A percentile compares a stretch with the other conserved stretches of the same genome.
These are phyloP conservation scores for Xylaria bambusicola DNA, from an alignment of 495 filamentous ascomycete genomes.

Conservation along the genomic window DNA sequence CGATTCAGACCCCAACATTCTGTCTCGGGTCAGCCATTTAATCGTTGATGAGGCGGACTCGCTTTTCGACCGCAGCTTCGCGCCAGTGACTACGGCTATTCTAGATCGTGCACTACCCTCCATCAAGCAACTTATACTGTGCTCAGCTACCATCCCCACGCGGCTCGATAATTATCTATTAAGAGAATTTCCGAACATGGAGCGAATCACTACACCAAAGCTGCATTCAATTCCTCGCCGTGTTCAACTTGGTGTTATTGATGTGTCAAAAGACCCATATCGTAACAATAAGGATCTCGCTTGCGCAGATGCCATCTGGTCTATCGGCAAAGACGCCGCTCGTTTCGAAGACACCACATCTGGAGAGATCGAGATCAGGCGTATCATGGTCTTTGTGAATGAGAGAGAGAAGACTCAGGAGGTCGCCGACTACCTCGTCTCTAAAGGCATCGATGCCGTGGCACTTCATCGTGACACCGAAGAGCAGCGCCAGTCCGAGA, in stretches of 20 bases:
- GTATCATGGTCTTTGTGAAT: slow-evolving; percentile 96
- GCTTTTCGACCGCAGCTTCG: slow-evolving; percentile 88
- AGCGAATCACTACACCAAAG: slow-evolving; percentile 87
- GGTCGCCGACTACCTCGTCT: slow-evolving; percentile 74
- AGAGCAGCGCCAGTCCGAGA: slow-evolving; percentile 69
- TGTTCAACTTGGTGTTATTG: slow-evolving; percentile 90
- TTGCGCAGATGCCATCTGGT: slow-evolving; percentile 92
- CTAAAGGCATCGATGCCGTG: slow-evolving; percentile 84
- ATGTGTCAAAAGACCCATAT: slow-evolving; percentile 86
- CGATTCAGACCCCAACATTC: slow-evolving; percentile 80
- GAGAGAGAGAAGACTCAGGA: slow-evolving; percentile 86
- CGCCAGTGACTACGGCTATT: slow-evolving; percentile 75
- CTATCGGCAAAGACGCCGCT: slow-evolving; percentile 78
- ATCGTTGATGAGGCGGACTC: slow-evolving; percentile 95
- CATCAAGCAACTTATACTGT: slow-evolving; percentile 86
- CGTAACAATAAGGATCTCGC: slow-evolving; percentile 86
- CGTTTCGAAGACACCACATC: slow-evolving; percentile 48
- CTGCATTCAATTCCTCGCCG: slow-evolving; percentile 93
- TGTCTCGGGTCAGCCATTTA: slow-evolving; percentile 83
- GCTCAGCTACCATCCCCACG: slow-evolving; percentile 92
- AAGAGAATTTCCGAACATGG: slow-evolving; percentile 77
- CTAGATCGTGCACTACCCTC: slow-evolving; percentile 76
- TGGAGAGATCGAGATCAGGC: slow-evolving; percentile 65
- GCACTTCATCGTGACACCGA: slow-evolving; percentile 80
- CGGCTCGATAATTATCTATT: slow-evolving; percentile 82